phyloP scores from a whole-genome alignment of 75 land plant genomes.

The Sequoiadendron giganteum region DNA sequence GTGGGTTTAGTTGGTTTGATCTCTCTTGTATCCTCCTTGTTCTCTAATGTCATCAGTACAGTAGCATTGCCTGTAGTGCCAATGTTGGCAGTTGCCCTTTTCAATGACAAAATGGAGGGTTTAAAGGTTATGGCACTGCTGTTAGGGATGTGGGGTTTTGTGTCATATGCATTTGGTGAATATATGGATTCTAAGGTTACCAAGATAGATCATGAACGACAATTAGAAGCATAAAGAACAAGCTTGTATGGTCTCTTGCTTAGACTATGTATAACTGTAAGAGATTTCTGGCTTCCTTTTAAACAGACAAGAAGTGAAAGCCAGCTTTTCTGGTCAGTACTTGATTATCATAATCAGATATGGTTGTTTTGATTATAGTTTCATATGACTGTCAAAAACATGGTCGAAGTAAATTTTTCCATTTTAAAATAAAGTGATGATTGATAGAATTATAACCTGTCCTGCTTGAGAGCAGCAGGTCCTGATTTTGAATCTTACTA shows the following conservation, averaged over 20 bases:
- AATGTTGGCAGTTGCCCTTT: conserved; percentile 22
- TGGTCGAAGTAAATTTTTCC: too few species aligned
- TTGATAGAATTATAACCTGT: too few species aligned
- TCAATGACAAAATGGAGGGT: conserved; percentile 48
- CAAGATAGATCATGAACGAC: not conserved
- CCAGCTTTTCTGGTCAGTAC: too few species aligned
- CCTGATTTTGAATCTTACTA: too few species aligned
- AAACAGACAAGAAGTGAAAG: too few species aligned
- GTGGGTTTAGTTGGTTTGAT: conserved; percentile 35
- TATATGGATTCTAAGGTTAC: conserved; percentile 4
- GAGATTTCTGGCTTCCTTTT: too few species aligned
- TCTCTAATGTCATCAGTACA: conserved; percentile 39
- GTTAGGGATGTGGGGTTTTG: conserved; percentile 57
- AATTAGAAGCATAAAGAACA: too few species aligned
- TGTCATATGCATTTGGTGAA: conserved; percentile 45
- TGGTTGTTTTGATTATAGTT: too few species aligned
- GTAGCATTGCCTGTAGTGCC: conserved; percentile 29
- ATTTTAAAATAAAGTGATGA: too few species aligned
- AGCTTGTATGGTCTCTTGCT: conserved; percentile 16
- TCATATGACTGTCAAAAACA: too few species aligned
- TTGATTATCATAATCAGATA: too few species aligned
- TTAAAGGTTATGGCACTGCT: conserved; percentile 45
- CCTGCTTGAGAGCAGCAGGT: too few species aligned
- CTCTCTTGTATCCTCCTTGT: not conserved
- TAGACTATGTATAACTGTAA: conserved; percentile 15